Evolutionary conservation across 2,329 filamentous ascomycete genomes (phyloP).

Genomic region (Clarireedia paspali): DNA sequence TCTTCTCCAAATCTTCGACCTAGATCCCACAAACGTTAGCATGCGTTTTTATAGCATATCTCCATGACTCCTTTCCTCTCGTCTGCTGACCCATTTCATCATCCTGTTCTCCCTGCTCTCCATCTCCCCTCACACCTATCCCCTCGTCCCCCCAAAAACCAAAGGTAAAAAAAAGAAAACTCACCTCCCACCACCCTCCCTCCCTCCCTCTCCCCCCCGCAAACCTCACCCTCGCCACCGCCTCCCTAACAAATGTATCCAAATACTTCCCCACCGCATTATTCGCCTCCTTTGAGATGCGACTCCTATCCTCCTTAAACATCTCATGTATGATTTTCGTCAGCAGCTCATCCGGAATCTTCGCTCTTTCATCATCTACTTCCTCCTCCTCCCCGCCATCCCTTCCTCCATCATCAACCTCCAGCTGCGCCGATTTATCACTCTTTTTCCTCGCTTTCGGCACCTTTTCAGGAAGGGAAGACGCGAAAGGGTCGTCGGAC

Average conservation of each 20-base stretch:
- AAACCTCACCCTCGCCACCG: conserved; percentile 68
- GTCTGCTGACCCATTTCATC: background rate
- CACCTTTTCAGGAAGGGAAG: background rate
- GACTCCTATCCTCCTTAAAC: conserved; percentile 61
- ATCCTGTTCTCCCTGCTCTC: background rate
- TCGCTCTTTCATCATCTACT: conserved; percentile 3
- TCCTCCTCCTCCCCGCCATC: background rate
- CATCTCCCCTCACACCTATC: background rate
- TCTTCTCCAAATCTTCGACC: conserved; percentile 84
- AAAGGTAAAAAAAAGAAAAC: conserved; percentile 23
- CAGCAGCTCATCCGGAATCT: conserved; percentile 66
- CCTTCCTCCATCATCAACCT: background rate
- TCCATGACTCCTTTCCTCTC: background rate
- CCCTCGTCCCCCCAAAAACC: background rate
- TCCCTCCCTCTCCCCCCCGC: conserved; percentile 37
- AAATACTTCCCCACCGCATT: conserved; percentile 74
- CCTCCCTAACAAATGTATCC: conserved; percentile 85
- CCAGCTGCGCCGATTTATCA: background rate
- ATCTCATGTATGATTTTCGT: conserved; percentile 71
- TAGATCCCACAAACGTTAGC: conserved; percentile 29
- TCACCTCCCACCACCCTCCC: conserved; percentile 55
- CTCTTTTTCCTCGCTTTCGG: background rate
- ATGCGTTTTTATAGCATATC: too few species aligned
- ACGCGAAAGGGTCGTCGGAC: conserved; percentile 11
- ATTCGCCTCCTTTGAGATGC: conserved; percentile 72